These are phyloP conservation scores for Saturnispora hagleri DNA, from an alignment of 805 yeast species.

Conservation along the genomic window DNA sequence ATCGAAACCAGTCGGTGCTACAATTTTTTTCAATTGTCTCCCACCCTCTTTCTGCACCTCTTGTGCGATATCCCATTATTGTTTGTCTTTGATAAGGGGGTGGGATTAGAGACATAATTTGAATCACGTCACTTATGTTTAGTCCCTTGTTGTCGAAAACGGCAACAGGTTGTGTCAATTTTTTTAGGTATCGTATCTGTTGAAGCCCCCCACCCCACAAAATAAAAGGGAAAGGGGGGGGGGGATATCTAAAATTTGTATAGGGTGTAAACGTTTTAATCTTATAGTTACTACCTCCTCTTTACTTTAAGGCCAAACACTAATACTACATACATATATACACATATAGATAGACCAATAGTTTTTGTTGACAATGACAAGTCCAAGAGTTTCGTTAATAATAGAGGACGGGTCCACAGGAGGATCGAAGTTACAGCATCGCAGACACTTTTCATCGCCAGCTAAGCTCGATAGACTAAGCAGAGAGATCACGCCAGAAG, in stretches of 20 bases:
- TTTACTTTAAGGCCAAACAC: too few relatives aligned
- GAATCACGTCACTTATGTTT: neutral
- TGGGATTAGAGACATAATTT: neutral
- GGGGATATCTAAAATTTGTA: neutral
- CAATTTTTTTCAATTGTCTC: neutral
- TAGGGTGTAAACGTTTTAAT: neutral
- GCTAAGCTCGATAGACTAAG: neutral
- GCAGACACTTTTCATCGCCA: neutral
- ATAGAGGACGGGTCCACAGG: neutral
- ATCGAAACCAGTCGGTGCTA: constrained; percentile 57
- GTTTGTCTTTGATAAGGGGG: neutral
- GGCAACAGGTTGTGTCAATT: neutral
- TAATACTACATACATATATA: neutral
- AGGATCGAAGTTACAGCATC: neutral
- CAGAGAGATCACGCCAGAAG: neutral
- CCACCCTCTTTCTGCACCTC: neutral
- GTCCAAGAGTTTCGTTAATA: constrained; percentile 2
- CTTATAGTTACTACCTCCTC: too few relatives aligned
- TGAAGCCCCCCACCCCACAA: neutral
- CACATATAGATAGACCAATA: neutral
- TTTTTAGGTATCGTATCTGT: neutral
- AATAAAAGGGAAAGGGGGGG: neutral
- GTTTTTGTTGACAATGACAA: neutral
- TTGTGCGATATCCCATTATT: neutral
- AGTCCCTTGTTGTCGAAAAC: neutral